Conservation (phyloP, 768 basidiomycete species). For the Agaricus subrufescens region DNA sequence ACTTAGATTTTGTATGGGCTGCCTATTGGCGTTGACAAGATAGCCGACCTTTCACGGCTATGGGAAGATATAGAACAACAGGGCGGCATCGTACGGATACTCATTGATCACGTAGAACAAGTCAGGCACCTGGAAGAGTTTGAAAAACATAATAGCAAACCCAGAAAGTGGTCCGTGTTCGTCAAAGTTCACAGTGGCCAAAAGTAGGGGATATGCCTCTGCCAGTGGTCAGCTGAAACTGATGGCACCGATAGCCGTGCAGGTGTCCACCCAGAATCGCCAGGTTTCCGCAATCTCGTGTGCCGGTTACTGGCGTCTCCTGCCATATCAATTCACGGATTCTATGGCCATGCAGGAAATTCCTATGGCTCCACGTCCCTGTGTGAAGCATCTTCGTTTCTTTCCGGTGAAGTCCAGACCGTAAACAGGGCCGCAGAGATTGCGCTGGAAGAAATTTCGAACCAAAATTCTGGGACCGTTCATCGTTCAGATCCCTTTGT, state of each 20-base stretch:
- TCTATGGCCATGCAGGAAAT: conserved; percentile 78
- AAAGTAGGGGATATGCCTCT: conserved; percentile 43
- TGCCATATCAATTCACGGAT: conserved; percentile 66
- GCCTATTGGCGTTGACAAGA: conserved; percentile 65
- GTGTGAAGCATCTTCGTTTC: conserved; percentile 57
- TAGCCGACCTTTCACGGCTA: conserved; percentile 61
- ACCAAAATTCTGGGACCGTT: conserved; percentile 22
- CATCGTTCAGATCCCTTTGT: conserved; percentile 50
- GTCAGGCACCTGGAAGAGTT: conserved; percentile 59
- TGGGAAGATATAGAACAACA: conserved; percentile 48
- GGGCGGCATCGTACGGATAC: conserved; percentile 60
- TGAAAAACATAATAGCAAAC: conserved; percentile 35
- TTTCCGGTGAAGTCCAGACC: conserved; percentile 64
- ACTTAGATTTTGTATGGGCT: conserved; percentile 78
- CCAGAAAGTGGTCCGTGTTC: conserved; percentile 67
- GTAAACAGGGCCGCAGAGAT: conserved; percentile 63
- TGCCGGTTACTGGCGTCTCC: conserved; percentile 46
- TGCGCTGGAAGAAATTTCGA: conserved; percentile 42
- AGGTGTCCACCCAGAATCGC: conserved; percentile 52
- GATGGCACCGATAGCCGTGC: conserved; percentile 53
- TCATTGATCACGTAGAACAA: conserved; percentile 77
- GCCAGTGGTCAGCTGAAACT: conserved; percentile 5
- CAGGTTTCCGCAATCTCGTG: conserved; percentile 53
- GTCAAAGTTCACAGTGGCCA: conserved; percentile 78
- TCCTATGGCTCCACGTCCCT: conserved; percentile 73